Conservation (phyloP, 192 early-diverging fungal genomes). For the Coemansia sp. region DNA sequence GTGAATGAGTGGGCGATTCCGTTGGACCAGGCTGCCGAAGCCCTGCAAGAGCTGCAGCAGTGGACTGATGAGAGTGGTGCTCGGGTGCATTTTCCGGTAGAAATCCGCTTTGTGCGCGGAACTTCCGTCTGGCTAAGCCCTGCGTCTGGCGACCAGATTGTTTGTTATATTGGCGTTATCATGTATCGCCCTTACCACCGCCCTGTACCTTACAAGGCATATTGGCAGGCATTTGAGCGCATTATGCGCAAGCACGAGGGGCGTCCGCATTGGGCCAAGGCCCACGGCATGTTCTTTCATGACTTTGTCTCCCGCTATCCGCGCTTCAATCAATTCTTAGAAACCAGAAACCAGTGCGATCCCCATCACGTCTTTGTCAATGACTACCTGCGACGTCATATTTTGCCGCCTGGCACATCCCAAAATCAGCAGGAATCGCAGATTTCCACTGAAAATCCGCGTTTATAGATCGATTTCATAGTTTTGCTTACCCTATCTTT, state of each 20-base stretch:
- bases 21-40: constrained; percentile 56
- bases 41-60: constrained; percentile 54
- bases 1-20: constrained; percentile 79
- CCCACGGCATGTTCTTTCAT: constrained; percentile 57
- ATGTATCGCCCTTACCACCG: constrained; percentile 69
- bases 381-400: constrained; percentile 63
- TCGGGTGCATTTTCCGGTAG: constrained; percentile 71
- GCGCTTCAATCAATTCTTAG: constrained; percentile 58
- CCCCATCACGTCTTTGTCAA: constrained; percentile 71
- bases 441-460: constrained; percentile 4
- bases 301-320: constrained; percentile 62
- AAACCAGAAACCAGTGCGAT: constrained; percentile 59
- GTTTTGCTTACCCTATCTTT: constrained; percentile 2
- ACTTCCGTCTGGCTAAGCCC: constrained; percentile 70
- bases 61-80: constrained; percentile 54
- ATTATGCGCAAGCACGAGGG: constrained; percentile 67
- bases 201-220: constrained; percentile 67
- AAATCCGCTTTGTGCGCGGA: constrained; percentile 60
- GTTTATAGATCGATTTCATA: constrained; percentile 1
- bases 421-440: neutral
- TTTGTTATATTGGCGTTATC: constrained; percentile 75
- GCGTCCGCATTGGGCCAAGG: constrained; percentile 78
- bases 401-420: constrained; percentile 43
- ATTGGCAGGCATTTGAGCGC: constrained; percentile 68
- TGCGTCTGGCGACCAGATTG: constrained; percentile 54